Evolutionary conservation across 176 grass and related monocot species (phyloP).

Genomic region (Zea luxurians): DNA sequence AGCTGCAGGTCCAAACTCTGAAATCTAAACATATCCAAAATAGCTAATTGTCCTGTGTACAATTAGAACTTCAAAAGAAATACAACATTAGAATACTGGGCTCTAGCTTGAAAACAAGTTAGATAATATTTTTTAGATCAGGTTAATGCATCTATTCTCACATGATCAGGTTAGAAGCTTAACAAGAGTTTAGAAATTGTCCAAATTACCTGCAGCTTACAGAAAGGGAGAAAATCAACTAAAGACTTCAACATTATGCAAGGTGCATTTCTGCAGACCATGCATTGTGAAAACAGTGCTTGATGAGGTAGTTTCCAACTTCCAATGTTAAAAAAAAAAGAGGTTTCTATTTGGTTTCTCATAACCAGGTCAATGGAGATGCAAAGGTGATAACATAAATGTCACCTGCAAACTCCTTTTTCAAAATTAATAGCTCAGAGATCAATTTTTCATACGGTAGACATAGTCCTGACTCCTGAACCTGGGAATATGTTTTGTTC

Average conservation of each 20-base stretch:
- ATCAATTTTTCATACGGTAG: not conserved
- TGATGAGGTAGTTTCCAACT: not conserved
- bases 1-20: not conserved
- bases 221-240: not conserved
- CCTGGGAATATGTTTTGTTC: not conserved
- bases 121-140: not conserved
- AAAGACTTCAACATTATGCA: not conserved
- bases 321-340: not conserved
- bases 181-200: not conserved
- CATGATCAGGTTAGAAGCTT: not conserved
- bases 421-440: not conserved
- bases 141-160: slow-evolving; percentile 1
- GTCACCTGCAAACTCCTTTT: not conserved
- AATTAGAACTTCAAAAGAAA: not conserved
- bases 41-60: not conserved
- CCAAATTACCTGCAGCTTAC: not conserved
- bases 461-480: not conserved
- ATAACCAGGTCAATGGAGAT: not conserved
- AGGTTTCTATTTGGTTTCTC: not conserved
- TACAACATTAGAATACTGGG: not conserved
- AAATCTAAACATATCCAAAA: not conserved
- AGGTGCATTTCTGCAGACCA: not conserved
- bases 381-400: not conserved
- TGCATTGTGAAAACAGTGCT: not conserved
- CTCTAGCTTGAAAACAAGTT: not conserved